phyloP scores from a whole-genome alignment of 116 monocot genomes.

The Zostera marina region DNA sequence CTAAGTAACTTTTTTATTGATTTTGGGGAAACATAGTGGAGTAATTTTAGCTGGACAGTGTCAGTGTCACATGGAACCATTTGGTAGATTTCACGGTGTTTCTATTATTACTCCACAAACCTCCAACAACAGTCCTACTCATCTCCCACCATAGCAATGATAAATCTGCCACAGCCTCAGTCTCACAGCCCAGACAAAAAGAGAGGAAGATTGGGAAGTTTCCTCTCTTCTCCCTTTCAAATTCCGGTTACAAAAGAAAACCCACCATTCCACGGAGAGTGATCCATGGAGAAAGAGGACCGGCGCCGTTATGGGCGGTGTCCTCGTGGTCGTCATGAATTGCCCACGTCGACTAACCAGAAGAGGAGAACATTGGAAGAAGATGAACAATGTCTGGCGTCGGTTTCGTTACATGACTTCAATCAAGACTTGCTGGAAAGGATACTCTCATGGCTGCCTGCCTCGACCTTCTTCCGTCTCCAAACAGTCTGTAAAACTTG shows the following conservation, averaged over 20 bases:
- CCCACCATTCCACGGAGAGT: not conserved
- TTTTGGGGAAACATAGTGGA: not conserved
- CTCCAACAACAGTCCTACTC: not conserved
- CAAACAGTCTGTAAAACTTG: constrained; percentile 66
- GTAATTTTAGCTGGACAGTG: not conserved
- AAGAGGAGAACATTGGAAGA: not conserved
- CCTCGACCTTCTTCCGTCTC: constrained; percentile 71
- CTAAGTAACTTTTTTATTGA: too few species aligned
- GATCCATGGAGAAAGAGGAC: not conserved
- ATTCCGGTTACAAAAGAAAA: not conserved
- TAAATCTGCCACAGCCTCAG: not conserved
- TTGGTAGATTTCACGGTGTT: too few species aligned
- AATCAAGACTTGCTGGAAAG: constrained; percentile 70
- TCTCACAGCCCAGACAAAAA: constrained; percentile 10
- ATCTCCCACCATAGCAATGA: not conserved
- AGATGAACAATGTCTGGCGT: too few species aligned
- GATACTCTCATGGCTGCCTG: constrained; percentile 61
- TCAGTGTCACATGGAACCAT: constrained; percentile 9
- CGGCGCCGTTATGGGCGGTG: not conserved
- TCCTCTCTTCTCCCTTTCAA: constrained; percentile 2
- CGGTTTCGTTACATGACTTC: constrained; percentile 40
- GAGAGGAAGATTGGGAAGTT: constrained; percentile 10
- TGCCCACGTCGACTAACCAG: not conserved
- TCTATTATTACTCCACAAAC: not conserved
- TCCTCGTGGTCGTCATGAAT: not conserved